Evolutionary conservation across 805 yeast genomes (phyloP).

Genomic region (Starmerella roubikii): DNA sequence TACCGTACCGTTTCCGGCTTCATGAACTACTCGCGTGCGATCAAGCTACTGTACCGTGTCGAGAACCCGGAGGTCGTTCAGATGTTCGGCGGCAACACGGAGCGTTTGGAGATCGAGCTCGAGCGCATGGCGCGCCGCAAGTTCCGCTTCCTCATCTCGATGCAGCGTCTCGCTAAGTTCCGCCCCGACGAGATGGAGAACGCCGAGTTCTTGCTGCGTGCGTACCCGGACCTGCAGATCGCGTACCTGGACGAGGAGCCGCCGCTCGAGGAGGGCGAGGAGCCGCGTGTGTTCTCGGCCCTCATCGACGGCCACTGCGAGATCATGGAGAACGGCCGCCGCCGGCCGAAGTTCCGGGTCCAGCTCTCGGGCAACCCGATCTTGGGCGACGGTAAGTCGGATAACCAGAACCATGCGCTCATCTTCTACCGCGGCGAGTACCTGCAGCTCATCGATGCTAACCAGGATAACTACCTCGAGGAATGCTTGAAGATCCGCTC

Average conservation of each 20-base stretch:
- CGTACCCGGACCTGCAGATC: conserved; percentile 61
- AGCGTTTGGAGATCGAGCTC: conserved; percentile 85
- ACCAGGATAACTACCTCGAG: conserved; percentile 89
- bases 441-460: conserved; percentile 89
- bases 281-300: conserved; percentile 48
- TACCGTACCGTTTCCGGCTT: conserved; percentile 96
- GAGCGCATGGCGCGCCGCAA: conserved; percentile 72
- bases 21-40: conserved; percentile 96
- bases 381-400: conserved; percentile 91
- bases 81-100: conserved; percentile 98
- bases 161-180: conserved; percentile 71
- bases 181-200: conserved; percentile 51
- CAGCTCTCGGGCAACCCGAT: conserved; percentile 86
- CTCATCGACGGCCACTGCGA: conserved; percentile 49
- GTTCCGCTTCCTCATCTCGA: conserved; percentile 66
- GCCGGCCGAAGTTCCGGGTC: conserved; percentile 52
- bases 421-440: conserved; percentile 88
- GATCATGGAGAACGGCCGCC: conserved; percentile 41
- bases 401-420: conserved; percentile 80
- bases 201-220: conserved; percentile 49
- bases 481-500: conserved; percentile 86
- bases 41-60: conserved; percentile 81
- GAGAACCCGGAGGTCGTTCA: conserved; percentile 93
- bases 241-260: conserved; percentile 93
- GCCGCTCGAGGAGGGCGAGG: conserved; percentile 32